A percentile compares a stretch with the other conserved stretches of the same genome.
These are phyloP conservation scores for Triglochin maritima DNA, from an alignment of 106 monocot species.

Conservation along the genomic window DNA sequence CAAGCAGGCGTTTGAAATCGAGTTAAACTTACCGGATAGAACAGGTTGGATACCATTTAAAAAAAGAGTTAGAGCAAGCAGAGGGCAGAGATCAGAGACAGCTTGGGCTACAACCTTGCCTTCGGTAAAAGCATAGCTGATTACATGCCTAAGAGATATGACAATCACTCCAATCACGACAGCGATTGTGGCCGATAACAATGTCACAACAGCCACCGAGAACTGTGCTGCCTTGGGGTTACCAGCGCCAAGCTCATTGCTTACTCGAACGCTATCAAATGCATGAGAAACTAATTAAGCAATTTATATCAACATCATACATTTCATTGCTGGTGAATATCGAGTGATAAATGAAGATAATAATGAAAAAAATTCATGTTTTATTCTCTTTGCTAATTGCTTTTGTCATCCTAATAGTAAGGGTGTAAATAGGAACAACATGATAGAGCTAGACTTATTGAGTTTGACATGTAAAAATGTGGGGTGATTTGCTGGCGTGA, in stretches of 20 bases:
- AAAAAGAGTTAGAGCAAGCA: slow-evolving; percentile 58
- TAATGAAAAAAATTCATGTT: too few relatives aligned
- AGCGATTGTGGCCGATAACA: slow-evolving; percentile 30
- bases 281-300: too few relatives aligned
- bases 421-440: too few relatives aligned
- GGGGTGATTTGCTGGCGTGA: too few relatives aligned
- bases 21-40: slow-evolving; percentile 33
- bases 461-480: too few relatives aligned
- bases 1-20: not conserved
- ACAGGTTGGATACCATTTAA: slow-evolving; percentile 89
- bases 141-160: slow-evolving; percentile 37
- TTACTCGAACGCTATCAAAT: slow-evolving; percentile 57
- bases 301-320: too few relatives aligned
- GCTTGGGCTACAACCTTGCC: slow-evolving; percentile 62
- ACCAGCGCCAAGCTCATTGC: slow-evolving; percentile 88
- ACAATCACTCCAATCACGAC: slow-evolving; percentile 27
- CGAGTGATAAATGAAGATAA: too few relatives aligned
- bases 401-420: too few relatives aligned
- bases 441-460: too few relatives aligned
- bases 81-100: slow-evolving; percentile 68
- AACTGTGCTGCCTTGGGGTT: slow-evolving; percentile 72
- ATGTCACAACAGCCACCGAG: slow-evolving; percentile 67
- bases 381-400: too few relatives aligned
- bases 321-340: too few relatives aligned
- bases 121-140: slow-evolving; percentile 77